Percentiles rank a stretch among this genome's conserved stretches.
phyloP scores from a whole-genome alignment of 805 yeast genomes.

The Lachancea waltii region DNA sequence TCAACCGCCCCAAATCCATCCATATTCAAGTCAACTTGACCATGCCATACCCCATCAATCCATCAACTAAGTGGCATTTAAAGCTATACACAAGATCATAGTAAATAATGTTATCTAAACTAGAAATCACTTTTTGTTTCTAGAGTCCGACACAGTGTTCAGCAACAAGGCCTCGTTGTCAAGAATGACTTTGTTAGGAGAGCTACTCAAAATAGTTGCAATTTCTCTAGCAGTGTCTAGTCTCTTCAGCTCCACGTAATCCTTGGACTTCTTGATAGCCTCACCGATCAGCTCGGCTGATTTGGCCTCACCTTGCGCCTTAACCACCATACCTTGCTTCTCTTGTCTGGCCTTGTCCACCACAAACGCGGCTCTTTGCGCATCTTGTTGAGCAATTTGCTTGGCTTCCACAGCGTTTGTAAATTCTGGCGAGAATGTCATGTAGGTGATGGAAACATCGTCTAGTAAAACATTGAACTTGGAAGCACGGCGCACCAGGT shows the following conservation, averaged over 20 bases:
- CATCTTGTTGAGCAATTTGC: constrained; percentile 99
- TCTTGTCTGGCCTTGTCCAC: constrained; percentile 97
- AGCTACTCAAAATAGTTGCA: constrained; percentile 72
- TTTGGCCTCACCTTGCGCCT: constrained; percentile 97
- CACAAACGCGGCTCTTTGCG: constrained; percentile 94
- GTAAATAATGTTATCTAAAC: constrained; percentile 6
- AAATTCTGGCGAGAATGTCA: constrained; percentile 97
- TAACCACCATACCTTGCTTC: constrained; percentile 93
- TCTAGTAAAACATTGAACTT: constrained; percentile 83
- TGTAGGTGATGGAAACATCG: constrained; percentile 92
- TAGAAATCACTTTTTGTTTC: constrained; percentile 34
- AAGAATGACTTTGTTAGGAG: constrained; percentile 87
- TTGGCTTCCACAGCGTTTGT: constrained; percentile 97
- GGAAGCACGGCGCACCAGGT: constrained; percentile 82
- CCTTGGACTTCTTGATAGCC: constrained; percentile 93
- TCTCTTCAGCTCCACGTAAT: constrained; percentile 93
- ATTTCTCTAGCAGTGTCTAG: constrained; percentile 96
- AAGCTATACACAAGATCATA: constrained; percentile 10
- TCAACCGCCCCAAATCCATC: too few relatives aligned
- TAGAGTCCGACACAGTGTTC: constrained; percentile 77
- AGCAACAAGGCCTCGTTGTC: constrained; percentile 89
- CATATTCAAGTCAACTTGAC: too few relatives aligned
- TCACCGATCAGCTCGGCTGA: constrained; percentile 98
- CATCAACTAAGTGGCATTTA: constrained; percentile 3
- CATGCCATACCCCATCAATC: background rate